These are phyloP conservation scores for Fagopyrum esculentum DNA, from an alignment of 148 eudicot genomes.

Conservation along the genomic window DNA sequence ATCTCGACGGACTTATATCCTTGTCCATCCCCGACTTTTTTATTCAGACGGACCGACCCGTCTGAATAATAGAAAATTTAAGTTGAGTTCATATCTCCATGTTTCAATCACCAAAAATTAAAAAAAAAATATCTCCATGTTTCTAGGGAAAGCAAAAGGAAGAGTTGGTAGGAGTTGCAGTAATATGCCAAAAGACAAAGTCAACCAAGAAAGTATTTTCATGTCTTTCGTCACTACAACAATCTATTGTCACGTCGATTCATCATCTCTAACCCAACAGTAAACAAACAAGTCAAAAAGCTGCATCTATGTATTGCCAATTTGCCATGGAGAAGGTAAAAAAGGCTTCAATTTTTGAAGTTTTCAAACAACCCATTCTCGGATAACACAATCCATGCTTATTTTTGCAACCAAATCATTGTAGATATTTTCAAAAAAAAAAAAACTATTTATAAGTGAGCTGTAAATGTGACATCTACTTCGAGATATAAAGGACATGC, in stretches of 20 bases:
- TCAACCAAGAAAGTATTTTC: constrained; percentile 27
- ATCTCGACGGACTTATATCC: too few relatives aligned
- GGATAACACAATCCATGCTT: neutral
- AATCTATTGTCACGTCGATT: constrained; percentile 28
- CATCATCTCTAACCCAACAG: neutral
- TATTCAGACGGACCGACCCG: too few relatives aligned
- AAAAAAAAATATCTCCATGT: neutral
- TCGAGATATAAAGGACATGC: too few relatives aligned
- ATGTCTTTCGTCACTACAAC: constrained; percentile 20
- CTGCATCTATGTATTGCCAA: neutral
- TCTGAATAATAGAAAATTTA: too few relatives aligned
- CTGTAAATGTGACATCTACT: neutral
- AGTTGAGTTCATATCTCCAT: too few relatives aligned
- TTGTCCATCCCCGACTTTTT: too few relatives aligned
- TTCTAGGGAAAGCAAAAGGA: neutral
- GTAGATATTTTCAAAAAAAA: too few relatives aligned
- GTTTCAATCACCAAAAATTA: too few relatives aligned
- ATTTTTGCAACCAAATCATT: too few relatives aligned
- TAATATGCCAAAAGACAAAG: constrained; percentile 25
- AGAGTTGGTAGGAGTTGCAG: constrained; percentile 4
- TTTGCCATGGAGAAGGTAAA: neutral
- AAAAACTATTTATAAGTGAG: neutral
- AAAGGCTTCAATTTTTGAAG: neutral
- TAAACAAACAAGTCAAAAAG: neutral
- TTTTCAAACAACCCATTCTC: neutral